These are phyloP conservation scores for Fusarium circinatum DNA, from an alignment of 2,329 filamentous ascomycete species.

Conservation along the genomic window DNA sequence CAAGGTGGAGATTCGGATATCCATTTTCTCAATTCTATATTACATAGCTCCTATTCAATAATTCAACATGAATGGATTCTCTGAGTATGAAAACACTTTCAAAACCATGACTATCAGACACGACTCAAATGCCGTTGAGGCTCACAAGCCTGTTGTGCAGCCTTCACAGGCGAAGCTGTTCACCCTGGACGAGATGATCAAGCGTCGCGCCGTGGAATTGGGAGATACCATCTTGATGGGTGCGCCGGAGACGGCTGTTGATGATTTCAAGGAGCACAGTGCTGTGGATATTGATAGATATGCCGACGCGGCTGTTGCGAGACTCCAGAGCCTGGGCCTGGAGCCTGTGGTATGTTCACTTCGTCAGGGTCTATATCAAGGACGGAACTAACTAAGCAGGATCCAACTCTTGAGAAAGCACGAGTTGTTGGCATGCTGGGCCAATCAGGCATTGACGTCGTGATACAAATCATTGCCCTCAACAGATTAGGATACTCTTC, in stretches of 20 bases:
- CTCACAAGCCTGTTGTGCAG: conserved; percentile 6
- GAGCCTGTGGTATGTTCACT: conserved; percentile 19
- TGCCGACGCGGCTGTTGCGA: conserved; percentile 36
- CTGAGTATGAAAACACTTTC: neutral
- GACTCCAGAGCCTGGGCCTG: conserved; percentile 21
- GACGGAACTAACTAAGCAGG: conserved; percentile 10
- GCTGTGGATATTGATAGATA: conserved; percentile 34
- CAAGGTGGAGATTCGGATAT: conserved; percentile 8
- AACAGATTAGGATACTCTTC: conserved; percentile 35
- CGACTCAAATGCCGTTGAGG: conserved; percentile 17
- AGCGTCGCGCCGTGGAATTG: conserved; percentile 21
- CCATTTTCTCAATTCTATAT: neutral
- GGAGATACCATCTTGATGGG: conserved; percentile 23
- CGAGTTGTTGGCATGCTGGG: conserved; percentile 38
- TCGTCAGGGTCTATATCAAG: fast-evolving
- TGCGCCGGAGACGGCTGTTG: conserved; percentile 14
- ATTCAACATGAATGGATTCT: fast-evolving
- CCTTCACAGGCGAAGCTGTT: conserved; percentile 29
- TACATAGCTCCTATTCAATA: neutral
- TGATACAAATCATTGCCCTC: conserved; percentile 37
- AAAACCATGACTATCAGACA: conserved; percentile 40
- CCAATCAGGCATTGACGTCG: conserved; percentile 30
- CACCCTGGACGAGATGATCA: conserved; percentile 36
- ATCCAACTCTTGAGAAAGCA: conserved; percentile 15
- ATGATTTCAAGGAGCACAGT: conserved; percentile 37